These are phyloP conservation scores for Leucosporidium yakuticum DNA, from an alignment of 768 basidiomycete species.

Conservation along the genomic window DNA sequence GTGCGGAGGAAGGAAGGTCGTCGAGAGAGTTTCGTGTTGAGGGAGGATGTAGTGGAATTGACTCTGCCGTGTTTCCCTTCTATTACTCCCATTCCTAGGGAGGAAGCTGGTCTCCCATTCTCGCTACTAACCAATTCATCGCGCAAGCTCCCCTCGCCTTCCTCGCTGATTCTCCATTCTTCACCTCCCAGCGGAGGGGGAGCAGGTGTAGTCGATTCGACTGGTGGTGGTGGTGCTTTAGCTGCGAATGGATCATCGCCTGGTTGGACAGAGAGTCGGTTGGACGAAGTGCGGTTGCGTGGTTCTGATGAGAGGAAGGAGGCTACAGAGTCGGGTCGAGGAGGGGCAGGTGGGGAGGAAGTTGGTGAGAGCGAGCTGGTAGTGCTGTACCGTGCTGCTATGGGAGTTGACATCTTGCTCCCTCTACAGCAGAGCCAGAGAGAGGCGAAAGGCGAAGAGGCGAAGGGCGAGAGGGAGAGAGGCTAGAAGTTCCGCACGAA, in stretches of 20 bases:
- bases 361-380: neutral
- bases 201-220: too few relatives aligned
- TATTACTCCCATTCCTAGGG: too few relatives aligned
- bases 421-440: neutral
- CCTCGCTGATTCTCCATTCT: neutral
- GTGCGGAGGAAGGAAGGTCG: conserved; percentile 7
- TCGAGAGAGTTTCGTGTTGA: neutral
- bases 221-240: too few relatives aligned
- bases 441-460: too few relatives aligned
- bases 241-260: conserved; percentile 19
- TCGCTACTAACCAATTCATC: too few relatives aligned
- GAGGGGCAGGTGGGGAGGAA: neutral
- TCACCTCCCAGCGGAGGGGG: neutral
- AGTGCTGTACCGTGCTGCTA: neutral
- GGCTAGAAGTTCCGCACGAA: too few relatives aligned
- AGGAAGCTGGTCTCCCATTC: too few relatives aligned
- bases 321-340: neutral
- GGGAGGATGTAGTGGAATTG: neutral
- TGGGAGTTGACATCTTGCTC: neutral
- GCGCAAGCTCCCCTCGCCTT: too few relatives aligned
- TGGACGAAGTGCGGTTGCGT: neutral
- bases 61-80: neutral
- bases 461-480: too few relatives aligned
- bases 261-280: conserved; percentile 5
- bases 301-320: neutral